These are phyloP conservation scores for Neurospora sp. DNA, from an alignment of 495 filamentous ascomycete species.

Conservation along the genomic window DNA sequence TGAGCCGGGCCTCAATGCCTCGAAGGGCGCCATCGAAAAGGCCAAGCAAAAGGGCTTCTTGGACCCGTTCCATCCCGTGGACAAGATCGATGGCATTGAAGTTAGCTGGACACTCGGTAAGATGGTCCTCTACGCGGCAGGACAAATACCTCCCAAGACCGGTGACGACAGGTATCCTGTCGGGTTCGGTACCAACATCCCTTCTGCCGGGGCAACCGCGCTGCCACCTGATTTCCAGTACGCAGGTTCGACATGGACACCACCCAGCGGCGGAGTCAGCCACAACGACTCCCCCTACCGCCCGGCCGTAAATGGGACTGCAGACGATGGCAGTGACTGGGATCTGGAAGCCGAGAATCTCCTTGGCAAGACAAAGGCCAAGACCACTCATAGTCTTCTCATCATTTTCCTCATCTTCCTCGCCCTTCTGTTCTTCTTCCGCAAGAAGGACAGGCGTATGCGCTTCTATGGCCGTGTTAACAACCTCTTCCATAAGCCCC, in stretches of 20 bases:
- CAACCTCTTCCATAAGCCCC: conserved; percentile 39
- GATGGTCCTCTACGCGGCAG: conserved; percentile 93
- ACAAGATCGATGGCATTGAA: conserved; percentile 86
- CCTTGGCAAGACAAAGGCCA: conserved; percentile 54
- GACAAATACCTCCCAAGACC: conserved; percentile 60
- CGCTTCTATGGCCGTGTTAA: conserved; percentile 52
- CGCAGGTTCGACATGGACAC: conserved; percentile 55
- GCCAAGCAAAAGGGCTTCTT: conserved; percentile 73
- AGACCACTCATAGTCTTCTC: conserved; percentile 68
- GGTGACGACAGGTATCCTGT: conserved; percentile 56
- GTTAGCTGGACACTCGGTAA: conserved; percentile 98
- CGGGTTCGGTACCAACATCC: conserved; percentile 77
- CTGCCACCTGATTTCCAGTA: conserved; percentile 75
- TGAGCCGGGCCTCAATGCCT: conserved; percentile 52
- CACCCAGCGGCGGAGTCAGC: conserved; percentile 25
- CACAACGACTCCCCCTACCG: conserved; percentile 25
- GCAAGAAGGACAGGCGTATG: conserved; percentile 59
- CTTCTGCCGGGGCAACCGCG: conserved; percentile 16
- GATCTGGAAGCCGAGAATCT: conserved; percentile 48
- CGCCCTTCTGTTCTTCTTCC: conserved; percentile 47
- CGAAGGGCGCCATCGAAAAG: conserved; percentile 58
- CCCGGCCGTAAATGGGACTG: not conserved
- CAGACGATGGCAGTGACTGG: conserved; percentile 48
- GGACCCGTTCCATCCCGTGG: conserved; percentile 83
- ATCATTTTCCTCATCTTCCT: conserved; percentile 55